Evolutionary conservation across 2,329 filamentous ascomycete genomes (phyloP), one percentile per base, ranked within the genome.

Genomic region (Aspergillus cejpii): DNA sequence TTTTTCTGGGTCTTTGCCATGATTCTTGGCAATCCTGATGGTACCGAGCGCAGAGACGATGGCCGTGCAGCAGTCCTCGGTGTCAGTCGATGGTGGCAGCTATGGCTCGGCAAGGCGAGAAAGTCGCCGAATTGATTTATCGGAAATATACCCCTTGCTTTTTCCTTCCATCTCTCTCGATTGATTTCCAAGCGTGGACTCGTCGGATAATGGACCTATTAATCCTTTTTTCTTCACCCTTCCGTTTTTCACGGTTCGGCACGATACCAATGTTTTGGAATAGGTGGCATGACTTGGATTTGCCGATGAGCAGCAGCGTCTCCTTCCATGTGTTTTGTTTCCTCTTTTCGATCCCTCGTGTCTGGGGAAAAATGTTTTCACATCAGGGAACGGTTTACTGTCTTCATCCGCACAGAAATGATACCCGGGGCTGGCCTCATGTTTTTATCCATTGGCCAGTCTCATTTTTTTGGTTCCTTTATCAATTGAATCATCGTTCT

Each of bases 1-100:
- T 74, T 71, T 15, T 83, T 82, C 65, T 83, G 79, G 80, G 65
- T 80, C 41, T 80, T 79, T 56, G 72, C 77, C 19, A 73, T 74
- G 55, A 76, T 82, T 8, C 65, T 83, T 39, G 80, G 80, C 3
- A 80, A 83, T 61, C 80, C 80, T 23, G 78, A 79, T 43, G 76
- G 76, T 31, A 75, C 74, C 23, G 76, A 78, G 54, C 73, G 75
- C 20, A 74, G 74, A 51, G 80, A 83, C 49, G 80, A 83, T 52
- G 80, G 80, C 10, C 70, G 74, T 42, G 76, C 78, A 17, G 76
- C 78, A 10, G 78, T 82, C 3, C 63, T 83, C 2, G 73, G 73
- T 3, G 73, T 83, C 24, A 66, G 77, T 45, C 69, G 71, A 38
- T 81, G 76, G 73, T 83, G 80, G 80, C 78, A 80, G 55, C 66